Base-by-base conservation (phyloP, 2,329 filamentous ascomycete species). In the Aspergillus amoenus region DNA sequence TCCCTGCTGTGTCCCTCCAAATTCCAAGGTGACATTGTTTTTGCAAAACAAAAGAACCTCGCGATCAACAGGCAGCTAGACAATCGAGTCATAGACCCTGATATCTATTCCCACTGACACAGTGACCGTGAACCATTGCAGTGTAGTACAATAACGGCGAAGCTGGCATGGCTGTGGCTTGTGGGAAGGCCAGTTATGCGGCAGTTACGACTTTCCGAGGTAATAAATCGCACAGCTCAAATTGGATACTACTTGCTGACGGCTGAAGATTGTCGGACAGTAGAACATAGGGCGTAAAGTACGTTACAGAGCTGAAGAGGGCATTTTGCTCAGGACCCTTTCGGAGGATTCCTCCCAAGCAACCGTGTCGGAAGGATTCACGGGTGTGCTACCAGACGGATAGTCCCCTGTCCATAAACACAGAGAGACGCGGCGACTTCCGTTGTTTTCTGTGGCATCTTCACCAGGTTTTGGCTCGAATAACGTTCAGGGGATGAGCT, bases 291-390 rank as follows among this genome's bases (percentile, higher is more conserved):
- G 34, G 18, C n/a, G 34, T 17, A 18, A 22, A 18, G 27, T 30
- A 34, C n/a, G 45, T 48, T 48, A 37, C 37, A n/a, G 15, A n/a
- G 13, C 30, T 17, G 34, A 43, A 30, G 32, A 39, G 37, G 49
- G 32, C 50, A 41, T 42, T 27, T n/a, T 59, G 45, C 46, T 51
- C n/a, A 60, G 47, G 55, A 52, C 50, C 56, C 51, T 60, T 58
- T 60, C 63, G 62, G 63, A 61, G 59, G 34, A 61, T 63, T 65
- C 56, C 22, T n/a, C 24, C 32, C 22, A 44, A 39, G 45, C 59
- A 46, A 56, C 62, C 47, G 58, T 52, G 56, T 57, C 57, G 53
- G 55, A 58, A 59, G 51, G 51, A 63, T 41, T 48, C 34, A 49
- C 56, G 58, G 56, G 46, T 61, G 61, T 62, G 49, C 49, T 45